These are phyloP conservation scores for Fusarium albosuccineum DNA, from an alignment of 2,329 filamentous ascomycete species.

Conservation along the genomic window DNA sequence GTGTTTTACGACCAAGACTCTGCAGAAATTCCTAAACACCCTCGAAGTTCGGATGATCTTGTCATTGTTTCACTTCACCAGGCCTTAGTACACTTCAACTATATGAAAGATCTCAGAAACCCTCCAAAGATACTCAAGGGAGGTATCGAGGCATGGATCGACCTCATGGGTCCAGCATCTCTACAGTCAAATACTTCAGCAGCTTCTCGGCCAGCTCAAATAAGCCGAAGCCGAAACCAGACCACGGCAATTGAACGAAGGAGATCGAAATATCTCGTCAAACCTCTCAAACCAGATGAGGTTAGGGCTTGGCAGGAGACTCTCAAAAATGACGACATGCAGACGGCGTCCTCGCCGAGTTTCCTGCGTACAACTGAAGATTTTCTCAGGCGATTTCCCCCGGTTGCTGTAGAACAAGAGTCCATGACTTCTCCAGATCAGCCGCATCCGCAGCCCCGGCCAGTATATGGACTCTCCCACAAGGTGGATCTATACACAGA, in stretches of 20 bases:
- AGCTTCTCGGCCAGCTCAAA: constrained; percentile 25
- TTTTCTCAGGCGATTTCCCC: constrained; percentile 85
- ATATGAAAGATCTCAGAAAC: constrained; percentile 78
- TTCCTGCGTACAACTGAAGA: constrained; percentile 83
- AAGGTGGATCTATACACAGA: constrained; percentile 60
- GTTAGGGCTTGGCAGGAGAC: constrained; percentile 84
- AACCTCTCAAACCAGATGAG: constrained; percentile 84
- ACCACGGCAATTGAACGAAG: constrained; percentile 51
- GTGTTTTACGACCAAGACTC: constrained; percentile 89
- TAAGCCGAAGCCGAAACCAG: constrained; percentile 48
- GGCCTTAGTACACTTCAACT: constrained; percentile 87
- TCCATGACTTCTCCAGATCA: constrained; percentile 66
- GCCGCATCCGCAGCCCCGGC: constrained; percentile 39
- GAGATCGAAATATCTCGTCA: constrained; percentile 64
- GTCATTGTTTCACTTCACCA: constrained; percentile 81
- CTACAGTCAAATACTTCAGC: constrained; percentile 60
- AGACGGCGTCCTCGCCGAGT: constrained; percentile 60
- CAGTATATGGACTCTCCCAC: constrained; percentile 48
- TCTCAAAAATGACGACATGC: constrained; percentile 73
- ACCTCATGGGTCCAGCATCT: constrained; percentile 80
- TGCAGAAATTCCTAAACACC: constrained; percentile 59
- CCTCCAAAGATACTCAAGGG: constrained; percentile 84
- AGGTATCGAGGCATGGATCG: constrained; percentile 87
- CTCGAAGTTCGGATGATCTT: constrained; percentile 56
- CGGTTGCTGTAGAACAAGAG: constrained; percentile 72